phyloP scores from a whole-genome alignment of 768 basidiomycete species.

The Pleurotus pulmonarius region DNA sequence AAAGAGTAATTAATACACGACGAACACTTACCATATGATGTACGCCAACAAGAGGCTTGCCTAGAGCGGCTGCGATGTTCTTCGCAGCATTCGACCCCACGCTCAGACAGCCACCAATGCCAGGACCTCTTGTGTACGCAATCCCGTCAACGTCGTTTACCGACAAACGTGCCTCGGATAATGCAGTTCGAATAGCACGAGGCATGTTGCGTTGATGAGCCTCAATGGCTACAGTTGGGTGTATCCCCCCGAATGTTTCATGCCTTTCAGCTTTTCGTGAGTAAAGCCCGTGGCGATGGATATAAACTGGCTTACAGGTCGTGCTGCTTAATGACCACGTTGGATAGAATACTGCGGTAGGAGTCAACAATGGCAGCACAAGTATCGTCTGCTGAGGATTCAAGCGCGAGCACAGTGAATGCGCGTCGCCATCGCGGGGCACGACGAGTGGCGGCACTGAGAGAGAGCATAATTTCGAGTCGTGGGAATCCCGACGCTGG shows the following conservation, averaged over 20 bases:
- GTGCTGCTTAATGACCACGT: conserved; percentile 84
- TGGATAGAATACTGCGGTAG: conserved; percentile 66
- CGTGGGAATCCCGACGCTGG: too few relatives aligned
- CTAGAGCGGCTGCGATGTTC: conserved; percentile 70
- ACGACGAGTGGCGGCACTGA: too few relatives aligned
- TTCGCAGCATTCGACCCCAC: conserved; percentile 84
- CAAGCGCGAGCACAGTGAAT: conserved; percentile 73
- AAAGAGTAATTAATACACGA: background rate
- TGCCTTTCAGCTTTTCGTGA: conserved; percentile 36
- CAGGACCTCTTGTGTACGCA: conserved; percentile 89
- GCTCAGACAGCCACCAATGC: conserved; percentile 71
- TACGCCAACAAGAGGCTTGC: conserved; percentile 83
- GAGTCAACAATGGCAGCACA: conserved; percentile 86
- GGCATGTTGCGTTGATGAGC: conserved; percentile 85
- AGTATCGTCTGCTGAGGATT: conserved; percentile 92
- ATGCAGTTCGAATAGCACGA: conserved; percentile 61
- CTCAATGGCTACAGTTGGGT: conserved; percentile 71
- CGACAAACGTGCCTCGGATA: conserved; percentile 58
- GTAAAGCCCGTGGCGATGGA: background rate
- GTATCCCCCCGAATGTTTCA: conserved; percentile 66
- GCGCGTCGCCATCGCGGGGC: background rate
- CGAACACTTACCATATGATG: conserved; percentile 81
- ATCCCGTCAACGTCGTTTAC: conserved; percentile 75
- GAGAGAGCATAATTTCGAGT: too few relatives aligned
- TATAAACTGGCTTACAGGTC: conserved; percentile 37